These are phyloP conservation scores for Colletotrichum magnum DNA, from an alignment of 2,329 filamentous ascomycete species.

Conservation along the genomic window DNA sequence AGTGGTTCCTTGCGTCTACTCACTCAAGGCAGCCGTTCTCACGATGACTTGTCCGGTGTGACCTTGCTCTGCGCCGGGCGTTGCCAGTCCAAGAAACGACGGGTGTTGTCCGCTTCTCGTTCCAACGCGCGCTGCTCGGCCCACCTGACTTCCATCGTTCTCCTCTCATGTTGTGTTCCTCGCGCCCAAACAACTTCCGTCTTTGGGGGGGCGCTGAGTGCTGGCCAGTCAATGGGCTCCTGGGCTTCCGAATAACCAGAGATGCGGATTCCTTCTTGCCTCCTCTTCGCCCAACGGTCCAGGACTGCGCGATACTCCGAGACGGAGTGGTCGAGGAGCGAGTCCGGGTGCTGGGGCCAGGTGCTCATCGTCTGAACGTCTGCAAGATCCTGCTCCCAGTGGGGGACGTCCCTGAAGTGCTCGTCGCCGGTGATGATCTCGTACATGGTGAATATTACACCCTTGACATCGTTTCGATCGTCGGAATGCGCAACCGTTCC, in stretches of 20 bases:
- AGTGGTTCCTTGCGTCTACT: too few relatives aligned
- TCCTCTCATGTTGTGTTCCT: too few relatives aligned
- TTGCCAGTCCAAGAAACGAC: conserved; percentile 44
- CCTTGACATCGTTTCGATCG: conserved; percentile 50
- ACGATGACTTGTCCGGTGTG: too few relatives aligned
- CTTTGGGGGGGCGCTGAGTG: conserved; percentile 4
- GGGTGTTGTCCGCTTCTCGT: not conserved
- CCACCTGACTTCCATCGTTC: too few relatives aligned
- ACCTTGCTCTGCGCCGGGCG: conserved; percentile 40
- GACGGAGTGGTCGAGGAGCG: conserved; percentile 50
- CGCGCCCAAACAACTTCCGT: too few relatives aligned
- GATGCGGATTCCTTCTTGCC: not conserved
- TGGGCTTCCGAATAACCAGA: conserved; percentile 36
- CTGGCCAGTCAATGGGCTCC: conserved; percentile 46
- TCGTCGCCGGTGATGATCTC: conserved; percentile 52
- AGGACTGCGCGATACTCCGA: conserved; percentile 47
- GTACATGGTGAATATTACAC: conserved; percentile 52
- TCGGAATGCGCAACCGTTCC: conserved; percentile 5
- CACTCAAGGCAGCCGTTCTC: too few relatives aligned
- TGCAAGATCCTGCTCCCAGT: conserved; percentile 46
- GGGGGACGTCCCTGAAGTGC: conserved; percentile 41
- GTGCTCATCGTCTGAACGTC: conserved; percentile 36
- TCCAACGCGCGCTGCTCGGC: too few relatives aligned
- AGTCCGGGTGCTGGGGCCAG: conserved; percentile 51
- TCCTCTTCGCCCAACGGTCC: conserved; percentile 44